Percentiles rank a stretch among this genome's conserved stretches.
Evolutionary conservation across 2,329 filamentous ascomycete genomes (phyloP).

Genomic region (Grosmannia serpens): DNA sequence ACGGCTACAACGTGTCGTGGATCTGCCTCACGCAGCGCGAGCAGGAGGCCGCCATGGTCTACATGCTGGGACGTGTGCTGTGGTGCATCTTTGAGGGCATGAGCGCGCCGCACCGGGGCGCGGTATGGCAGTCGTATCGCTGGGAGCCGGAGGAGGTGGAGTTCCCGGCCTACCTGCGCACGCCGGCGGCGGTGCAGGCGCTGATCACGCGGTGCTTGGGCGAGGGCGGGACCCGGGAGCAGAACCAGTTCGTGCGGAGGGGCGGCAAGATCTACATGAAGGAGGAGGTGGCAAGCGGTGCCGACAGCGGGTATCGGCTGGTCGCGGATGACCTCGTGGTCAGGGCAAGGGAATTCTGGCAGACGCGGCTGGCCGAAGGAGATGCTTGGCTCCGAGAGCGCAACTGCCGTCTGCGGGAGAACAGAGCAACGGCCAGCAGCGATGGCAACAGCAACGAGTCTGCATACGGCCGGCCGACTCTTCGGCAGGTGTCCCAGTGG

Average conservation of each 20-base stretch:
- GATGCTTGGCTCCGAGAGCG: slow-evolving; percentile 3
- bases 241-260: slow-evolving; percentile 9
- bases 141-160: slow-evolving; percentile 40
- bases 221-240: slow-evolving; percentile 3
- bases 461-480: slow-evolving; percentile 1
- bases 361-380: neutral
- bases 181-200: slow-evolving; percentile 6
- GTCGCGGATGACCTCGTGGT: slow-evolving; percentile 2
- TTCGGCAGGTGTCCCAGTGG: neutral
- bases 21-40: slow-evolving; percentile 36
- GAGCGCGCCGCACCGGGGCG: slow-evolving; percentile 43
- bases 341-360: slow-evolving; percentile 3
- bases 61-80: slow-evolving; percentile 49
- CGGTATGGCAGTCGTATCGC: slow-evolving; percentile 47
- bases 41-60: slow-evolving; percentile 47
- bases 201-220: slow-evolving; percentile 11
- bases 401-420: neutral
- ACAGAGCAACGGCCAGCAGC: neutral
- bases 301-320: neutral
- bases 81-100: slow-evolving; percentile 54
- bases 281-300: neutral
- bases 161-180: slow-evolving; percentile 36
- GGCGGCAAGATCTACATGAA: slow-evolving; percentile 12
- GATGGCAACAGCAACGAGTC: neutral
- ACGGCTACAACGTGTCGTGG: slow-evolving; percentile 47